A percentile compares a stretch with the other conserved stretches of the same genome.
phyloP scores from a whole-genome alignment of 2,329 filamentous ascomycete species.

The Microthyrium microscopicum region DNA sequence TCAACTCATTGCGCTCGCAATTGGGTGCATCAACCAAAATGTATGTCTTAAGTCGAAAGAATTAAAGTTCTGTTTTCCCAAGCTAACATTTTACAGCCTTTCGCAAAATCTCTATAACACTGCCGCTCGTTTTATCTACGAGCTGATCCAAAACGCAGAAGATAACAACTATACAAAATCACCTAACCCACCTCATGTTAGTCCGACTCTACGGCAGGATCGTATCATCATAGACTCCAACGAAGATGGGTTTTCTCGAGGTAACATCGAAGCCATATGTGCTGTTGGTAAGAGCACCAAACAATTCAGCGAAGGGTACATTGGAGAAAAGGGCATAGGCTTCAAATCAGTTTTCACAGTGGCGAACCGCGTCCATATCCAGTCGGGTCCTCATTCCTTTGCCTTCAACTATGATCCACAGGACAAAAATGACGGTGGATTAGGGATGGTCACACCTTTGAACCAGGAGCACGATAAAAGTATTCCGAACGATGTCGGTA shows the following conservation, averaged over 20 bases:
- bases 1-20: constrained; percentile 5
- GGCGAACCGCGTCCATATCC: constrained; percentile 21
- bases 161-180: constrained; percentile 19
- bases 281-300: constrained; percentile 22
- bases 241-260: constrained; percentile 24
- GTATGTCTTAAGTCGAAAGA: constrained; percentile 3
- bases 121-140: constrained; percentile 15
- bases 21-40: constrained; percentile 6
- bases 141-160: constrained; percentile 27
- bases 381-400: constrained; percentile 23
- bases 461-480: constrained; percentile 10
- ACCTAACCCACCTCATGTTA: constrained; percentile 11
- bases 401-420: constrained; percentile 15
- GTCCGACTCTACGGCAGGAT: constrained; percentile 12
- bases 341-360: constrained; percentile 22
- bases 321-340: constrained; percentile 22
- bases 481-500: constrained; percentile 10
- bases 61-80: too few species aligned
- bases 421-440: constrained; percentile 23
- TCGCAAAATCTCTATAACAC: constrained; percentile 14
- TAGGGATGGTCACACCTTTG: constrained; percentile 35
- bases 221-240: constrained; percentile 27
- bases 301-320: constrained; percentile 13
- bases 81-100: constrained; percentile 9
- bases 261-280: constrained; percentile 23